Base-by-base conservation (phyloP, 495 filamentous ascomycete species). In the Xylaria sp. region DNA sequence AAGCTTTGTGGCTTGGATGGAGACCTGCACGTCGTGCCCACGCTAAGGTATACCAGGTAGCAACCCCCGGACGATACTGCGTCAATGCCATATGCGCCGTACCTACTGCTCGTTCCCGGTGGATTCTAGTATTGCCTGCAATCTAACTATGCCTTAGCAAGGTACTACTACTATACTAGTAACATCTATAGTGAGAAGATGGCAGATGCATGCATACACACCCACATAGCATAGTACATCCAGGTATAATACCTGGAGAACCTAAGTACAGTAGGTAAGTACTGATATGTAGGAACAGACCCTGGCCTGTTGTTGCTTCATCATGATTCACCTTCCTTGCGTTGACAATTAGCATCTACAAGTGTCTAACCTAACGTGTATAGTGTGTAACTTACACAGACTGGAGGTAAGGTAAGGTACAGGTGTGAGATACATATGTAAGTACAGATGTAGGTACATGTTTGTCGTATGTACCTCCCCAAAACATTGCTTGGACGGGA, bases 1-100 rank as follows among this genome's bases (percentile, higher is more conserved):
- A 67, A 67, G 64, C 64, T 67, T 67, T 67, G 64, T 67, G 64
- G 64, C 64, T 55, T 50, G 26, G 43, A 43, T 59, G 19, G 21
- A 11, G 41, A 46, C 37, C 40, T 46, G 37, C 58, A 41, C n/a
- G 40, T 12, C 3, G 29, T 33, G 6, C 19, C 44, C 29, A 55
- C 26, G 12, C 5, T 11, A 41, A 41, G 5, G 40, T 37, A 37
- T 37, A 37, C 50, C n/a, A n/a, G n/a, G n/a, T 37, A 37, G 35
- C 35, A 37, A 37, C 35, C 35, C 35, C 35, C 35, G 35, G 35
- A 3, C 4, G 35, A 37, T 8, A 8, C 35, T 8, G 35, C 35
- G 35, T 4, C 35, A 37, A 8, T 37, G 35, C 35, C 35, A n/a
- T 37, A 37, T 3, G 35, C 8, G 8, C 35, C 35, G 3, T 37